Evolutionary conservation across 75 land plant genomes (phyloP), one percentile per base, ranked within the genome.

Genomic region (Pinus albicaulis): DNA sequence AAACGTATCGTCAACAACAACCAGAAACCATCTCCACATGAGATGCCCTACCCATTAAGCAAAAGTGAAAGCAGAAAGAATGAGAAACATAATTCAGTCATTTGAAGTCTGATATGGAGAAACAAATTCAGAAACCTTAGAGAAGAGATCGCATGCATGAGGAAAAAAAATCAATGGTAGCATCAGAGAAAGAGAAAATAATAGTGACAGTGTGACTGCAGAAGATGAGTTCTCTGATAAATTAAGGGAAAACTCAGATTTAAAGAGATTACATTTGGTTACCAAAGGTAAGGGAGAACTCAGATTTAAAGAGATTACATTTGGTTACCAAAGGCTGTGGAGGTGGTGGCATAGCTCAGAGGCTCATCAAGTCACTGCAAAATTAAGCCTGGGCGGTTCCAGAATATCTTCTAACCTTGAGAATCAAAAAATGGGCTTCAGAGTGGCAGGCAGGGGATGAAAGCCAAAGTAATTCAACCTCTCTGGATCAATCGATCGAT

Each of bases 321-420:
- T n/a, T n/a, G n/a, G n/a, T n/a, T n/a, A n/a, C n/a, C 14, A 66
- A 66, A 22, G 70, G 48, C 22, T 66, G 70, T 66, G 70, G 70
- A 36, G 70, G 70, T 36, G 70, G 70, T 4, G 70, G 70, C 2
- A 5, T 66, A 19, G 44, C 48, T 36, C 48, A 38, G 48, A 66
- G 38, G 38, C 10, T 66, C 28, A 65, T 65, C 44, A 38, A 19
- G 19, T 66, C 70, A 31, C 44, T 66, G 17, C 36, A 66, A 66
- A 66, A 7, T 12, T 66, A 36, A 66, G 20, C 44, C 11, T 66
- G 22, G 22, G 48, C 7, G 44, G 70, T 19, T 1, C 19, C 20
- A 65, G 5, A 66, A 66, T 7, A 36, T 66, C 70, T 17, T 66
- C 70, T 17, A 66, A 38, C 22, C 70, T 31, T 17, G 19, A 17